These are phyloP conservation scores for Oemleria cerasiformis DNA, from an alignment of 306 rosid genomes.

Conservation along the genomic window DNA sequence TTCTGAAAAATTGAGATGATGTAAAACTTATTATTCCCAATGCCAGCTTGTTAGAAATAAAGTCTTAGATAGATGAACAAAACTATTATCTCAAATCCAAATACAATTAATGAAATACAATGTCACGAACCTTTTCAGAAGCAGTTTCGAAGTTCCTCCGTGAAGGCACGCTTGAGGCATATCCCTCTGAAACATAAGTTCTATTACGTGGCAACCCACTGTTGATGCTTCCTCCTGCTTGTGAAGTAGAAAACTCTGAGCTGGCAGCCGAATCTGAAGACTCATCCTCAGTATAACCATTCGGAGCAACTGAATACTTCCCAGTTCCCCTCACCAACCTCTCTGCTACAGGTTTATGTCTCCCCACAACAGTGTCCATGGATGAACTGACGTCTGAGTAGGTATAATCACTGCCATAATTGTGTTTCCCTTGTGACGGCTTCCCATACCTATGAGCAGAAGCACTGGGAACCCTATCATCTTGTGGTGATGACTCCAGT, in stretches of 20 bases:
- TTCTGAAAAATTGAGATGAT: conserved; percentile 32
- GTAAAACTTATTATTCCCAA: not conserved
- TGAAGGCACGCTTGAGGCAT: conserved; percentile 70
- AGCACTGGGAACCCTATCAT: conserved; percentile 41
- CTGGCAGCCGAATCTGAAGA: conserved; percentile 86
- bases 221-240: conserved; percentile 75
- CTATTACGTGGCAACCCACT: conserved; percentile 49
- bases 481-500: conserved; percentile 79
- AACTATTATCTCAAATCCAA: not conserved
- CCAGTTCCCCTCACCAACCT: conserved; percentile 32
- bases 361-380: conserved; percentile 65
- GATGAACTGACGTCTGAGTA: conserved; percentile 93
- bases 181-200: conserved; percentile 66
- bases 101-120: conserved; percentile 19
- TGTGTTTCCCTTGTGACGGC: conserved; percentile 28
- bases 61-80: not conserved
- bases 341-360: conserved; percentile 38
- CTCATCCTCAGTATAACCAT: conserved; percentile 74
- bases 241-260: conserved; percentile 87
- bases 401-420: conserved; percentile 57
- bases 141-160: conserved; percentile 49
- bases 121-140: conserved; percentile 48
- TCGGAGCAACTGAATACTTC: conserved; percentile 43
- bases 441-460: conserved; percentile 41
- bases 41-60: not conserved